A percentile compares a stretch with the other conserved stretches of the same genome.
These are phyloP conservation scores for Suhomyces choctaworum DNA, from an alignment of 1,139 yeast genomes.

Conservation along the genomic window DNA sequence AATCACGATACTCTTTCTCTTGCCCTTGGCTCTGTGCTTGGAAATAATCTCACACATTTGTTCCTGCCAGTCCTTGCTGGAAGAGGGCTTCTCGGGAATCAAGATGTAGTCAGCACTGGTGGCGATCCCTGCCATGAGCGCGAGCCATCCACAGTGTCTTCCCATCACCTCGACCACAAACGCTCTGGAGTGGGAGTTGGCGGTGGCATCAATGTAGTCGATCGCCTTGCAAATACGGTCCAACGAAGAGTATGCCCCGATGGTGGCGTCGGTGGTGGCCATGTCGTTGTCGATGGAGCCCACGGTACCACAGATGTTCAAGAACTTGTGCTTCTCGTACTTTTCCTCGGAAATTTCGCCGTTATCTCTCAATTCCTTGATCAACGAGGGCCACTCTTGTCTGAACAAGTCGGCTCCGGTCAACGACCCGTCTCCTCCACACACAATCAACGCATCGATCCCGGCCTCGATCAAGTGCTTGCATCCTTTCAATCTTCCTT, in stretches of 20 bases:
- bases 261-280: conserved; percentile 95
- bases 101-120: conserved; percentile 94
- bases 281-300: conserved; percentile 98
- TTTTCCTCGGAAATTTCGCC: conserved; percentile 58
- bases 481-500: conserved; percentile 81
- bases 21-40: conserved; percentile 83
- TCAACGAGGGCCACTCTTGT: conserved; percentile 87
- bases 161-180: conserved; percentile 99
- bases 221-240: conserved; percentile 92
- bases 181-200: conserved; percentile 95
- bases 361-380: conserved; percentile 62
- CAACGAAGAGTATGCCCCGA: conserved; percentile 92
- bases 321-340: conserved; percentile 60
- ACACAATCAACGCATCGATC: conserved; percentile 93
- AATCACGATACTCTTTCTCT: conserved; percentile 91
- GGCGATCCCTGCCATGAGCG: conserved; percentile 92
- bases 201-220: conserved; percentile 96
- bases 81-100: conserved; percentile 76
- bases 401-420: conserved; percentile 97
- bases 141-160: conserved; percentile 98
- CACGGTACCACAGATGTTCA: conserved; percentile 91
- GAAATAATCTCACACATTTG: conserved; percentile 69
- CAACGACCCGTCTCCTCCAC: conserved; percentile 98
- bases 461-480: conserved; percentile 83
- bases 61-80: conserved; percentile 71